Conservation (phyloP, 2,329 filamentous ascomycete genomes). For the Fusarium longipes region DNA sequence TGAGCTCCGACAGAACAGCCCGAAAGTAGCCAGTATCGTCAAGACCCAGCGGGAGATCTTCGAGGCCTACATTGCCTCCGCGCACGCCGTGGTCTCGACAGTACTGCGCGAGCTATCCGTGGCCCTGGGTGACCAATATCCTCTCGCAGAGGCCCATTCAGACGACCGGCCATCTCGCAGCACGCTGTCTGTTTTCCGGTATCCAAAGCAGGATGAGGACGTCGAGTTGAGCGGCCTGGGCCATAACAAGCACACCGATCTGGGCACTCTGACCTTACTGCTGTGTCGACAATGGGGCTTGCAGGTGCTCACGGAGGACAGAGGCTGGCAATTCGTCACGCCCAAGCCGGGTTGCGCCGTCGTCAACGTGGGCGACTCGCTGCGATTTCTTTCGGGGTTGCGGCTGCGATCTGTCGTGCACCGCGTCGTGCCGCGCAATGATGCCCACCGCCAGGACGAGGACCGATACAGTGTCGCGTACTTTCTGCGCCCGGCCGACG, state of each 20-base stretch:
- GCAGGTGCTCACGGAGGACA: slow-evolving; percentile 2
- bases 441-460: background rate
- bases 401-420: slow-evolving; percentile 4
- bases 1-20: slow-evolving; percentile 7
- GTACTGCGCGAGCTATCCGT: slow-evolving; percentile 7
- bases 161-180: slow-evolving; percentile 8
- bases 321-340: slow-evolving; percentile 7
- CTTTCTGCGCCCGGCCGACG: slow-evolving; percentile 6
- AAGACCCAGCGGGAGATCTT: slow-evolving; percentile 8
- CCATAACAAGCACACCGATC: slow-evolving; percentile 11
- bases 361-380: slow-evolving; percentile 10
- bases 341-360: slow-evolving; percentile 4
- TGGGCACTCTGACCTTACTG: slow-evolving; percentile 9
- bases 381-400: slow-evolving; percentile 10
- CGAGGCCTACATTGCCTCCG: slow-evolving; percentile 7
- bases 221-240: slow-evolving; percentile 5
- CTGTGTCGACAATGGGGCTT: slow-evolving; percentile 7
- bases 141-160: slow-evolving; percentile 7
- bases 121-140: slow-evolving; percentile 5
- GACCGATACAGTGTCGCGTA: slow-evolving; percentile 5
- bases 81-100: slow-evolving; percentile 2
- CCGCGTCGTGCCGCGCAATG: slow-evolving; percentile 1
- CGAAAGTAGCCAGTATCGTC: slow-evolving; percentile 6
- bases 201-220: slow-evolving; percentile 5
- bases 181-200: slow-evolving; percentile 7